Percentiles rank a stretch among this genome's conserved stretches.
Evolutionary conservation across 1,139 yeast species (phyloP).

Genomic region (Entelexis paramagnoliae): DNA sequence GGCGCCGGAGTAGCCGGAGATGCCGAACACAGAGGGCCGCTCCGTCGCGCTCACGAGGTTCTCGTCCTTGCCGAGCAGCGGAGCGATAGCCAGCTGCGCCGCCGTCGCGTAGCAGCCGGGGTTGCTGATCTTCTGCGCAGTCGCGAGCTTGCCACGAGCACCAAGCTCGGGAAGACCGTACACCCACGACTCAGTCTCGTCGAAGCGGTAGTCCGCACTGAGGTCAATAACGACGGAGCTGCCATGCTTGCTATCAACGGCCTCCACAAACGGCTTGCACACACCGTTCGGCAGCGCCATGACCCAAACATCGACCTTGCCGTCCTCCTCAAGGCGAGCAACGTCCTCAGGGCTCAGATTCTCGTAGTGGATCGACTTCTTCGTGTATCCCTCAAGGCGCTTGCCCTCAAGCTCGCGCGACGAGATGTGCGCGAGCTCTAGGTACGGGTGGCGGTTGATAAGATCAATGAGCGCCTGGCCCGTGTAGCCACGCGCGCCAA

Average conservation of each 20-base stretch:
- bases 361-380: conserved; percentile 66
- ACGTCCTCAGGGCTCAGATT: conserved; percentile 84
- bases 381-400: conserved; percentile 76
- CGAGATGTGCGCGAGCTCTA: conserved; percentile 85
- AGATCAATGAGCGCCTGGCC: conserved; percentile 86
- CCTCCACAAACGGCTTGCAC: conserved; percentile 92
- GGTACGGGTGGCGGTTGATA: conserved; percentile 75
- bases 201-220: conserved; percentile 94
- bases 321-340: conserved; percentile 58
- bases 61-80: conserved; percentile 40
- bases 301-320: conserved; percentile 90
- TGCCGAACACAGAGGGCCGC: conserved; percentile 81
- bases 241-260: conserved; percentile 50
- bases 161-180: conserved; percentile 79
- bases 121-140: conserved; percentile 79
- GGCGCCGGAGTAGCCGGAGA: conserved; percentile 97
- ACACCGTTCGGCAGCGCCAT: conserved; percentile 99
- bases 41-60: conserved; percentile 42
- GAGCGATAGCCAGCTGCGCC: conserved; percentile 87
- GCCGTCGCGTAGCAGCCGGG: conserved; percentile 99
- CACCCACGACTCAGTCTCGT: conserved; percentile 74
- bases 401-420: conserved; percentile 90
- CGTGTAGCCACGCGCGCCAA: conserved; percentile 97
- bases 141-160: conserved; percentile 52
- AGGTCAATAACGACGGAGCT: conserved; percentile 78